Evolutionary conservation across 2,329 filamentous ascomycete genomes (phyloP).

Genomic region (Scortechinia acanthostroma): DNA sequence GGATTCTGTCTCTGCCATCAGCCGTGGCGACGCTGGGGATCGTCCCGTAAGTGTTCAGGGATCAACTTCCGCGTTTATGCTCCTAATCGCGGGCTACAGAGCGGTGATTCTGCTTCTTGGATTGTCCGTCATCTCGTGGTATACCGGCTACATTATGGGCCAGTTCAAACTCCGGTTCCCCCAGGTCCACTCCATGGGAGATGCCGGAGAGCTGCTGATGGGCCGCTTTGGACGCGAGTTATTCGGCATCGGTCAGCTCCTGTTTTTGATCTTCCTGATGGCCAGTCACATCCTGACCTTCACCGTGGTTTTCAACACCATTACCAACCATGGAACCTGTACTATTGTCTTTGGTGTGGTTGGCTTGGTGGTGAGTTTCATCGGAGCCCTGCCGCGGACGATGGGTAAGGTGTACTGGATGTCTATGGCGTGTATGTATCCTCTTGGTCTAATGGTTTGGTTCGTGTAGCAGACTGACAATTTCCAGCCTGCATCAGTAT

Average conservation of each 20-base stretch:
- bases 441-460: not conserved
- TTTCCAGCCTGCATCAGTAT: not conserved
- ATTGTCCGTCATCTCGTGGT: not conserved
- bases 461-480: no score
- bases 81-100: not conserved
- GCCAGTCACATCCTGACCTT: slow-evolving; percentile 1
- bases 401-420: slow-evolving; percentile 2
- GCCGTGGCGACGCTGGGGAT: not conserved
- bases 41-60: not conserved
- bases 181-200: not conserved
- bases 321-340: not conserved
- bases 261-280: slow-evolving; percentile 1
- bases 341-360: slow-evolving; percentile 1
- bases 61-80: not conserved
- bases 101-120: not conserved
- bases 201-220: slow-evolving; percentile 1
- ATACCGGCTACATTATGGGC: not conserved
- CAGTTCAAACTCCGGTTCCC: slow-evolving; percentile 1
- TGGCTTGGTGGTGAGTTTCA: not conserved
- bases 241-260: not conserved
- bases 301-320: not conserved
- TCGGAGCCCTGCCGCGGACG: not conserved
- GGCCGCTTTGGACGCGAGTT: slow-evolving; percentile 2
- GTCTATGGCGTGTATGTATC: not conserved
- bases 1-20: slow-evolving; percentile 1